These are phyloP conservation scores for Blastobotrys niveus DNA, from an alignment of 1,139 yeast species.

Conservation along the genomic window DNA sequence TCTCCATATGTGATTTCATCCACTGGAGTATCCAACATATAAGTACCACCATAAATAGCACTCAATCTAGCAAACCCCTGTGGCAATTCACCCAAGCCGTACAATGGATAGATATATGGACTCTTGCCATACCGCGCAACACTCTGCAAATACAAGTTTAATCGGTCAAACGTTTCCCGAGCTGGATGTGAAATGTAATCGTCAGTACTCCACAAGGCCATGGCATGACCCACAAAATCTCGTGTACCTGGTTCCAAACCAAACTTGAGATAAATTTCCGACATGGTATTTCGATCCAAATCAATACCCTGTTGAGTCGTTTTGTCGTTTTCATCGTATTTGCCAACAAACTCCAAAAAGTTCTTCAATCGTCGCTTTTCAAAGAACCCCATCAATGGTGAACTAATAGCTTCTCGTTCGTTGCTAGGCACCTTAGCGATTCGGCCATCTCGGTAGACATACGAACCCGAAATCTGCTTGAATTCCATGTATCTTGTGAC, in stretches of 20 bases:
- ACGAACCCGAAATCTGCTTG: constrained; percentile 91
- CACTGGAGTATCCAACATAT: constrained; percentile 94
- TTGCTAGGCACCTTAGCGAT: constrained; percentile 94
- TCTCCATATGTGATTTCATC: constrained; percentile 77
- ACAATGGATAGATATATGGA: constrained; percentile 91
- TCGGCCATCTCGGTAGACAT: constrained; percentile 84
- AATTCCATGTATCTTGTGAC: constrained; percentile 95
- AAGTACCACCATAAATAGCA: constrained; percentile 98
- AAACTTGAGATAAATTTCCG: constrained; percentile 80
- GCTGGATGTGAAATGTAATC: constrained; percentile 87
- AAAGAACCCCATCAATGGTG: constrained; percentile 91
- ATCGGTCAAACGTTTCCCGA: constrained; percentile 83
- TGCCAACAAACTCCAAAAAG: constrained; percentile 81
- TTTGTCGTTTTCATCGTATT: constrained; percentile 69
- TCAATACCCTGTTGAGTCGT: constrained; percentile 80
- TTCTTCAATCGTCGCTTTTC: constrained; percentile 94
- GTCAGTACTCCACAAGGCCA: constrained; percentile 96
- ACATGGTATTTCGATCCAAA: constrained; percentile 85
- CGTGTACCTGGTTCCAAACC: constrained; percentile 91
- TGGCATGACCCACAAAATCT: constrained; percentile 96
- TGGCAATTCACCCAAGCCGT: constrained; percentile 96
- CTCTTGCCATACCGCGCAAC: constrained; percentile 95
- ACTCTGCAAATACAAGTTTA: constrained; percentile 77
- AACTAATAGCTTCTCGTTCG: constrained; percentile 83
- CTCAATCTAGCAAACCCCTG: constrained; percentile 97